Conservation (phyloP, 371 early-diverging fungal species). For the Circinella minor region DNA sequence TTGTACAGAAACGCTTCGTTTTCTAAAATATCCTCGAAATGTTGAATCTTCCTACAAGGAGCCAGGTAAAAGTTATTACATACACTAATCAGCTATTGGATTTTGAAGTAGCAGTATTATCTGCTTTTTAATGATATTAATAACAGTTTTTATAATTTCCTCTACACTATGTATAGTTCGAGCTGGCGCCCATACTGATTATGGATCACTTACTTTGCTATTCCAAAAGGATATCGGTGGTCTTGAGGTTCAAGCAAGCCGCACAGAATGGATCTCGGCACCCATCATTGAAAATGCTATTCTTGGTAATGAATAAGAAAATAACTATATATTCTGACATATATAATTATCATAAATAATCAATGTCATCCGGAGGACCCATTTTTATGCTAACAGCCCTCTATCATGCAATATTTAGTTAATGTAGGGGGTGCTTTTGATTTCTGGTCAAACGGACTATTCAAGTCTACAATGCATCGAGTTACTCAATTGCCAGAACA, state of each 20-base stretch:
- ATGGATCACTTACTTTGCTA: constrained; percentile 66
- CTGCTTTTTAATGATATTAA: too few relatives aligned
- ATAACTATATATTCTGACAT: too few relatives aligned
- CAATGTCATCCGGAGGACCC: too few relatives aligned
- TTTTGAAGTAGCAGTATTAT: too few relatives aligned
- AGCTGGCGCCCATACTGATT: constrained; percentile 52
- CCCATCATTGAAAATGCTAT: constrained; percentile 54
- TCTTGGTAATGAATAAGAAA: constrained; percentile 19
- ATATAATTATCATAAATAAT: too few relatives aligned
- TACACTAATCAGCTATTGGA: too few relatives aligned
- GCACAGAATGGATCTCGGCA: constrained; percentile 55
- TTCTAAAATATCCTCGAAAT: constrained; percentile 55
- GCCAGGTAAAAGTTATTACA: constrained; percentile 1
- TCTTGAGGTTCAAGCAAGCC: constrained; percentile 57
- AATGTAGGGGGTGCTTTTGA: constrained; percentile 71
- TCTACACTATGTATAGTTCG: neutral
- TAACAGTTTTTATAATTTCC: neutral
- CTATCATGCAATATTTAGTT: constrained; percentile 22
- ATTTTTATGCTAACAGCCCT: too few relatives aligned
- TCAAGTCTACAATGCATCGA: constrained; percentile 67
- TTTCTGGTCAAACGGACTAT: constrained; percentile 66
- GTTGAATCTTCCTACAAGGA: constrained; percentile 16
- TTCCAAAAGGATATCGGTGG: constrained; percentile 66
- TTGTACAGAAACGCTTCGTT: constrained; percentile 45
- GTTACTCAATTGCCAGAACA: constrained; percentile 55